Conservation (phyloP, 1,284 basidiomycete genomes). For the Ganoderma lucidum region DNA sequence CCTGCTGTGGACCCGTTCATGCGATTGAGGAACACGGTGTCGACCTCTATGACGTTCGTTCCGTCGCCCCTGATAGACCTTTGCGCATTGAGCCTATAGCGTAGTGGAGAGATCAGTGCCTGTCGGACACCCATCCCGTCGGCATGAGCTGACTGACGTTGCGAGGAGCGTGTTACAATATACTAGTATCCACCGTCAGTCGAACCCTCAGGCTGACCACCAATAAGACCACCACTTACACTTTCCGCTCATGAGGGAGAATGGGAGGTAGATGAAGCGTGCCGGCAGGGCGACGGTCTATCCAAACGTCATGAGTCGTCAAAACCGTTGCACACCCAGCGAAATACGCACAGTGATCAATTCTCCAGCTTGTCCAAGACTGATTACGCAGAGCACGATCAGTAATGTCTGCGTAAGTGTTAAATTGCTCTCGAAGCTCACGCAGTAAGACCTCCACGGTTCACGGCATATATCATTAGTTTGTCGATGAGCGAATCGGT, state of each 20-base stretch:
- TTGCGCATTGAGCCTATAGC: not conserved
- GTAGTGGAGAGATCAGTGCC: no score
- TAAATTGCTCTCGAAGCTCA: no score
- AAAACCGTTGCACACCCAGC: no score
- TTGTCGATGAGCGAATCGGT: not conserved
- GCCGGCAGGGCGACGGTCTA: not conserved
- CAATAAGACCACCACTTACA: not conserved
- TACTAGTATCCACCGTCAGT: not conserved
- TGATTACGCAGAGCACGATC: no score
- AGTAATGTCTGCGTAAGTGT: no score
- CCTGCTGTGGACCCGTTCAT: not conserved
- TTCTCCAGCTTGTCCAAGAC: no score
- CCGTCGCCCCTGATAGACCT: not conserved
- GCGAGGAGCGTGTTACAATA: not conserved
- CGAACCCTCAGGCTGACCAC: not conserved
- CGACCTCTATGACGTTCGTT: not conserved
- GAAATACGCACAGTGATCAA: no score
- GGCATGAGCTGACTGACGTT: not conserved
- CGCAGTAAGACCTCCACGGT: no score
- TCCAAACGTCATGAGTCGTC: not conserved
- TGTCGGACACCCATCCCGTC: no score
- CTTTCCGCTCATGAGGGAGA: not conserved
- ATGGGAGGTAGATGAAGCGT: not conserved
- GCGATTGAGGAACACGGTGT: not conserved
- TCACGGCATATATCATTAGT: not conserved